Conservation (phyloP, 305 asterid genomes). For the Plantago coronopus region DNA sequence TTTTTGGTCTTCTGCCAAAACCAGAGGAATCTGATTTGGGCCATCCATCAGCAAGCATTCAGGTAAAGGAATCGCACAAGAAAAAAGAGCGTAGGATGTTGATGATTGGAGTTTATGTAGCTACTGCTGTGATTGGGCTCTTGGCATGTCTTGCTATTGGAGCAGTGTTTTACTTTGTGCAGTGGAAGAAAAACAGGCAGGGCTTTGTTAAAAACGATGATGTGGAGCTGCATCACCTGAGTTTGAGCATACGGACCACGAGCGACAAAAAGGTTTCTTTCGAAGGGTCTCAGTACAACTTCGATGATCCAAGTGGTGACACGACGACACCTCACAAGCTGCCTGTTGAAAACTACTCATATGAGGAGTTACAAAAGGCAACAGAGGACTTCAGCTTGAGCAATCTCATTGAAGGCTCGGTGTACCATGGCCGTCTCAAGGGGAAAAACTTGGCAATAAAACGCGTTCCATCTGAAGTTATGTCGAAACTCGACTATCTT, state of each 20-base stretch:
- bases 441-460: slow-evolving; percentile 66
- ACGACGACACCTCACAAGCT: slow-evolving; percentile 42
- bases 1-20: slow-evolving; percentile 21
- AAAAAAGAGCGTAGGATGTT: slow-evolving; percentile 32
- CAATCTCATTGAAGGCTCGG: slow-evolving; percentile 53
- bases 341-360: slow-evolving; percentile 46
- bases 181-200: slow-evolving; percentile 28
- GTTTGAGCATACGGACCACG: slow-evolving; percentile 58
- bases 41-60: slow-evolving; percentile 30
- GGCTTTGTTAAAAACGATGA: slow-evolving; percentile 33
- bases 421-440: slow-evolving; percentile 61
- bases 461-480: slow-evolving; percentile 25
- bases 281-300: slow-evolving; percentile 61
- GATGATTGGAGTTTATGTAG: slow-evolving; percentile 47
- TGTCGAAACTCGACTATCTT: slow-evolving; percentile 43
- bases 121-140: slow-evolving; percentile 33
- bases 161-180: slow-evolving; percentile 34
- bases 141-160: slow-evolving; percentile 28
- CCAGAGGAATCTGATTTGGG: slow-evolving; percentile 24
- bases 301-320: slow-evolving; percentile 33
- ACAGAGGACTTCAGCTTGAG: slow-evolving; percentile 52
- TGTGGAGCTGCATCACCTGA: slow-evolving; percentile 57
- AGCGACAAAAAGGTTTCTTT: slow-evolving; percentile 73
- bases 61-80: slow-evolving; percentile 22
- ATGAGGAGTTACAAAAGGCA: slow-evolving; percentile 59